A percentile compares a stretch with the other conserved stretches of the same genome.
These are phyloP conservation scores for Flagelloscypha sp. DNA, from an alignment of 768 basidiomycete species.

Conservation along the genomic window DNA sequence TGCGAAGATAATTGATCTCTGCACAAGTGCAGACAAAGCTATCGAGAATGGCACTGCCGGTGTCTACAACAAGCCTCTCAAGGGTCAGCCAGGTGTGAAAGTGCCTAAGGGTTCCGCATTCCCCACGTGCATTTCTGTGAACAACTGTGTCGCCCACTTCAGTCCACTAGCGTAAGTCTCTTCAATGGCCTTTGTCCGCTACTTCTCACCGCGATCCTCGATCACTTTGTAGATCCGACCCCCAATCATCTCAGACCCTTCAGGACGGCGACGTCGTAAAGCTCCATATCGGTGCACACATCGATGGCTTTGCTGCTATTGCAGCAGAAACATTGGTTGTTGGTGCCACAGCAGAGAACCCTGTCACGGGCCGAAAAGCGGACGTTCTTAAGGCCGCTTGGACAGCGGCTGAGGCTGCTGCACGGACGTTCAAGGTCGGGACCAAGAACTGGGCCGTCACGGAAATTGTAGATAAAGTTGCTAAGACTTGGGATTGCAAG, in stretches of 20 bases:
- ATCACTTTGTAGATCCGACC: conserved; percentile 52
- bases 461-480: conserved; percentile 69
- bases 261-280: conserved; percentile 91
- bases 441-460: conserved; percentile 96
- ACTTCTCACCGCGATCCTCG: conserved; percentile 5
- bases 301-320: conserved; percentile 94
- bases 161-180: conserved; percentile 82
- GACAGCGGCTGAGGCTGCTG: conserved; percentile 85
- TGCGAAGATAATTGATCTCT: conserved; percentile 84
- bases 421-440: conserved; percentile 85
- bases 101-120: conserved; percentile 86
- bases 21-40: conserved; percentile 88
- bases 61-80: conserved; percentile 86
- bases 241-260: conserved; percentile 57
- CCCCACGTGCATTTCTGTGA: conserved; percentile 89
- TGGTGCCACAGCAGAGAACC: conserved; percentile 62
- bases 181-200: conserved; percentile 20
- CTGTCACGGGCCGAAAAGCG: conserved; percentile 79
- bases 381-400: conserved; percentile 93
- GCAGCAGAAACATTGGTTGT: conserved; percentile 90
- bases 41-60: conserved; percentile 77
- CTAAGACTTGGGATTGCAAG: conserved; percentile 73
- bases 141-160: conserved; percentile 94
- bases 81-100: conserved; percentile 86
- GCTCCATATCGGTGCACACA: conserved; percentile 92